Evolutionary conservation across 352 stramenopile genomes (phyloP).

Genomic region (Phytopythium vexans): DNA sequence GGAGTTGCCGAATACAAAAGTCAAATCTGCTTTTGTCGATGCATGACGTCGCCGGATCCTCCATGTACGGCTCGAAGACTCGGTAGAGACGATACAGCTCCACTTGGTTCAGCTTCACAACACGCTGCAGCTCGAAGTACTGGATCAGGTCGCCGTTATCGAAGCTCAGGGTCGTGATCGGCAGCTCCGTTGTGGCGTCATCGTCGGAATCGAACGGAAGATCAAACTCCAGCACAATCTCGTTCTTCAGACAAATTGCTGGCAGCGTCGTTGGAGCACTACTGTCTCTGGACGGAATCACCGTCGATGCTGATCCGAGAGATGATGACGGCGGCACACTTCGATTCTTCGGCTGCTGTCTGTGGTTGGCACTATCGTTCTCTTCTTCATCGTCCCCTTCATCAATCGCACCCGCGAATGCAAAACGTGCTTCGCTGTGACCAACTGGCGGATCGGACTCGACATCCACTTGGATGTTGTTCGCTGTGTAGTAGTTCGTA

Average conservation of each 20-base stretch:
- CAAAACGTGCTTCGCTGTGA: constrained; percentile 16
- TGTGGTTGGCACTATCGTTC: constrained; percentile 5
- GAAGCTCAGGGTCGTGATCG: constrained; percentile 67
- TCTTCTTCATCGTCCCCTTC: constrained; percentile 73
- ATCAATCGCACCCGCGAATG: constrained; percentile 60
- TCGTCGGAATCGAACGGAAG: constrained; percentile 63
- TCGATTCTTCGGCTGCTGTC: neutral
- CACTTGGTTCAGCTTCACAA: constrained; percentile 71
- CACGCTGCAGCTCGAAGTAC: constrained; percentile 75
- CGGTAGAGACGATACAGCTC: constrained; percentile 64
- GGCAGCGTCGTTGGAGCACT: constrained; percentile 63
- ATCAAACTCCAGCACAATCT: constrained; percentile 83
- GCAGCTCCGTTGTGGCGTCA: constrained; percentile 59
- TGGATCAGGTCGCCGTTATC: constrained; percentile 84
- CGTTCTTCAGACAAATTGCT: constrained; percentile 75
- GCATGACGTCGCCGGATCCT: constrained; percentile 34
- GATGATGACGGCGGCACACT: constrained; percentile 26
- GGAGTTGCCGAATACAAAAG: constrained; percentile 54
- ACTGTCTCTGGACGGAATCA: constrained; percentile 34
- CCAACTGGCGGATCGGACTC: constrained; percentile 27
- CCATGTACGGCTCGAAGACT: constrained; percentile 74
- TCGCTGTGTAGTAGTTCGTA: constrained; percentile 82
- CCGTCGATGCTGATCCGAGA: constrained; percentile 60
- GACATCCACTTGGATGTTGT: constrained; percentile 81
- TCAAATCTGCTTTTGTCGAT: constrained; percentile 86